A percentile compares a stretch with the other conserved stretches of the same genome.
Evolutionary conservation across 2,329 filamentous ascomycete species (phyloP).

Genomic region (Chrysosporium queenslandicum): DNA sequence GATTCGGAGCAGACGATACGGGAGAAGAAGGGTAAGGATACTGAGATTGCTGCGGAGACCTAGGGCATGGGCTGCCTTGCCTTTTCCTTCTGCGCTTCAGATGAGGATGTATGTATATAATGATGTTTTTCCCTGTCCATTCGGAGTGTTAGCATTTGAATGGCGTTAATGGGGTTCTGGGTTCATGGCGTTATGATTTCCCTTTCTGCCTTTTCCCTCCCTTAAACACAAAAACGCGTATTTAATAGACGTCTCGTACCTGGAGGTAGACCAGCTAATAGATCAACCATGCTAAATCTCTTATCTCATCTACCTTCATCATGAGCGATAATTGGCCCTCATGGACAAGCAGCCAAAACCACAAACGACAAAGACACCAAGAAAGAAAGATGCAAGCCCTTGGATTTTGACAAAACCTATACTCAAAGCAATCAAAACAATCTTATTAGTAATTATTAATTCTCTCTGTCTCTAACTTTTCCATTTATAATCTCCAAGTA

Average conservation of each 20-base stretch:
- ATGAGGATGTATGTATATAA: too few relatives aligned
- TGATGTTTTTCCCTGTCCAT: background rate
- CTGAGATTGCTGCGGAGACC: background rate
- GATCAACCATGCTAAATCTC: too few relatives aligned
- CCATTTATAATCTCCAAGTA: background rate
- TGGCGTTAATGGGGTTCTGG: background rate
- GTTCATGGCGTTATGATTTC: background rate
- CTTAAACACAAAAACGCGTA: too few relatives aligned
- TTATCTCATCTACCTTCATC: too few relatives aligned
- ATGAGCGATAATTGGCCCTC: too few relatives aligned
- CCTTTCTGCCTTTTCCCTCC: background rate
- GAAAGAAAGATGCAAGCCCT: too few relatives aligned
- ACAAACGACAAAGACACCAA: too few relatives aligned
- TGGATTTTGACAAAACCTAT: too few relatives aligned
- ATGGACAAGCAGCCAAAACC: too few relatives aligned
- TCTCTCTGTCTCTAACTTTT: background rate
- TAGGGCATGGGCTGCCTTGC: background rate
- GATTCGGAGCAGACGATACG: conserved; percentile 42
- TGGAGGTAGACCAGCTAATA: too few relatives aligned
- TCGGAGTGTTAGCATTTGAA: background rate
- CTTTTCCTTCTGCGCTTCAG: background rate
- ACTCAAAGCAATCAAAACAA: too few relatives aligned
- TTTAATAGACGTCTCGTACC: too few relatives aligned
- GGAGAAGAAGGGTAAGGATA: conserved; percentile 24
- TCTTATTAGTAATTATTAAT: background rate